A percentile compares a stretch with the other conserved stretches of the same genome.
phyloP scores from a whole-genome alignment of 2,329 filamentous ascomycete genomes.

The Apiospora pterosperma region DNA sequence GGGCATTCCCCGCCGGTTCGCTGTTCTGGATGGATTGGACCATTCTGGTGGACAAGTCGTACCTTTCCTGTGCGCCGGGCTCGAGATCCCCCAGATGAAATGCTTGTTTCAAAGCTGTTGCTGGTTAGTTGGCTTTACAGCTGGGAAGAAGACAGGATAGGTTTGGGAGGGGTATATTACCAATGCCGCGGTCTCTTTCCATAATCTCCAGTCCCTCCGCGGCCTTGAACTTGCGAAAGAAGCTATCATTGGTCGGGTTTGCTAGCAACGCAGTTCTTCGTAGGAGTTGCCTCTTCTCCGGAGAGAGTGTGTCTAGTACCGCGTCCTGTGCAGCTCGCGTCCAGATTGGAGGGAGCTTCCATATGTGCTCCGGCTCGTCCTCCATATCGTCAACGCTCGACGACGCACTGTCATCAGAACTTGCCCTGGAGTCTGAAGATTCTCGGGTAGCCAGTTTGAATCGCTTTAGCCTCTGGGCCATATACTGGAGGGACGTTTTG shows the following conservation, averaged over 20 bases:
- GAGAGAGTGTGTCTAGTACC: constrained; percentile 7
- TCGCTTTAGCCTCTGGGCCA: constrained; percentile 8
- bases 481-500: constrained; percentile 13
- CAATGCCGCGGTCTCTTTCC: constrained; percentile 19
- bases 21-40: constrained; percentile 26
- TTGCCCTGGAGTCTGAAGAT: neutral
- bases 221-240: constrained; percentile 8
- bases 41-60: constrained; percentile 33
- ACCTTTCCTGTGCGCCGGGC: constrained; percentile 33
- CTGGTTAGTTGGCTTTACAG: neutral
- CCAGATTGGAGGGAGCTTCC: constrained; percentile 13
- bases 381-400: constrained; percentile 4
- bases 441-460: neutral
- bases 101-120: constrained; percentile 34
- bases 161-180: constrained; percentile 5
- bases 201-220: constrained; percentile 14
- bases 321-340: neutral
- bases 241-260: neutral
- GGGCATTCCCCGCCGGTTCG: constrained; percentile 9
- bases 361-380: constrained; percentile 11
- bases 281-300: constrained; percentile 12
- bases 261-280: constrained; percentile 13
- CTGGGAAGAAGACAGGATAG: neutral
- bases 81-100: constrained; percentile 43
- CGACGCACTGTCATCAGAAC: neutral